phyloP scores from a whole-genome alignment of 768 basidiomycete genomes.

The Punctularia strigosozonata region DNA sequence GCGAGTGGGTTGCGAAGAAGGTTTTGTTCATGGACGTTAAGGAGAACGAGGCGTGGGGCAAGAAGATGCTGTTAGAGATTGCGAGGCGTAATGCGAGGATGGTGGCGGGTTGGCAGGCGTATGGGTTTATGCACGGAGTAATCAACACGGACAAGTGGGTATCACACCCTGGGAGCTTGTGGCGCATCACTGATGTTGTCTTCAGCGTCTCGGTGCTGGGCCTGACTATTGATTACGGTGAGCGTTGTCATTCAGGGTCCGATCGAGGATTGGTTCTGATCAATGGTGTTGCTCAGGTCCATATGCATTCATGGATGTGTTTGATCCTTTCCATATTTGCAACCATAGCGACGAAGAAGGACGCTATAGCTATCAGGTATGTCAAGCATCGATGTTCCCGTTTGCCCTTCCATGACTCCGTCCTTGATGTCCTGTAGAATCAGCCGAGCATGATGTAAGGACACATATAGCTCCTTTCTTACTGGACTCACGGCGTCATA shows the following conservation, averaged over 20 bases:
- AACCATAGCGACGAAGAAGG: constrained; percentile 78
- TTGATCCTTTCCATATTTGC: constrained; percentile 76
- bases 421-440: constrained; percentile 23
- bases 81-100: constrained; percentile 80
- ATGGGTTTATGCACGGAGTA: constrained; percentile 92
- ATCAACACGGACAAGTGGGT: constrained; percentile 93
- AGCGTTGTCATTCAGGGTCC: constrained; percentile 4
- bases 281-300: constrained; percentile 39
- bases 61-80: constrained; percentile 61
- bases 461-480: background rate
- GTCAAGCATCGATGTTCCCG: no score
- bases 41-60: constrained; percentile 48
- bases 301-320: constrained; percentile 93
- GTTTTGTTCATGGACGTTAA: constrained; percentile 39
- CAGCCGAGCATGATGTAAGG: constrained; percentile 75
- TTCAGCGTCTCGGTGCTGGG: constrained; percentile 64
- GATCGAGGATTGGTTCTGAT: constrained; percentile 2
- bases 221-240: constrained; percentile 68
- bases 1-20: constrained; percentile 58
- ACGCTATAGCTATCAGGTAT: constrained; percentile 60
- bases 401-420: constrained; percentile 4
- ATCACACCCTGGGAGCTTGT: background rate
- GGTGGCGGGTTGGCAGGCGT: constrained; percentile 94
- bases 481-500: constrained; percentile 2
- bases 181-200: background rate